phyloP scores from a whole-genome alignment of 768 basidiomycete genomes.

The Trametes sanguinea region DNA sequence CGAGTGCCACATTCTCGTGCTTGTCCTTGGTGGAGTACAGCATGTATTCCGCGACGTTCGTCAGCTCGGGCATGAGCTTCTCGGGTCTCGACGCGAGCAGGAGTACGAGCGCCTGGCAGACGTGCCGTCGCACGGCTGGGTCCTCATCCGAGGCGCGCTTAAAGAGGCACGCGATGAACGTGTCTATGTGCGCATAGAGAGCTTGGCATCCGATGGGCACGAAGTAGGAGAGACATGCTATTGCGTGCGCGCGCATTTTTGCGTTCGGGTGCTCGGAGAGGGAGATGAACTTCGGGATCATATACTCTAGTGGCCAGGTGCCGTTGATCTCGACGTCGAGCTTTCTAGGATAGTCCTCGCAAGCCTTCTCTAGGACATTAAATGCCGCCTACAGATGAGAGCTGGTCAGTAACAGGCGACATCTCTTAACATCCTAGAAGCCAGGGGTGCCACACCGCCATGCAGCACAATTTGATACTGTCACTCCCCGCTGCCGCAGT shows the following conservation, averaged over 20 bases:
- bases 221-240: constrained; percentile 94
- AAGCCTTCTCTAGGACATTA: constrained; percentile 91
- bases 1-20: constrained; percentile 93
- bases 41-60: constrained; percentile 97
- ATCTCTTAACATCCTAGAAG: no score
- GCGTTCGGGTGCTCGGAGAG: constrained; percentile 82
- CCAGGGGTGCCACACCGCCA: not conserved
- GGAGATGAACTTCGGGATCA: constrained; percentile 93
- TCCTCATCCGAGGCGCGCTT: constrained; percentile 93
- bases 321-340: constrained; percentile 94
- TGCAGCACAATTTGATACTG: not conserved
- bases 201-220: constrained; percentile 85
- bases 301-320: constrained; percentile 89
- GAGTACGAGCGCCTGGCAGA: constrained; percentile 93
- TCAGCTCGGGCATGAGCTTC: constrained; percentile 95
- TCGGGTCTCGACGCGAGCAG: constrained; percentile 92
- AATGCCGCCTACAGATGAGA: constrained; percentile 72
- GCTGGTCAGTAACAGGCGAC: not conserved
- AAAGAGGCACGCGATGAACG: constrained; percentile 91
- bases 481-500: no score
- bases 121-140: constrained; percentile 89
- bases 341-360: constrained; percentile 95
- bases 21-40: constrained; percentile 97
- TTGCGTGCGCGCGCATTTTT: constrained; percentile 91
- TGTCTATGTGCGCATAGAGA: constrained; percentile 88